phyloP scores from a whole-genome alignment of 2,329 filamentous ascomycete genomes.

The Elsinoe ampelina region DNA sequence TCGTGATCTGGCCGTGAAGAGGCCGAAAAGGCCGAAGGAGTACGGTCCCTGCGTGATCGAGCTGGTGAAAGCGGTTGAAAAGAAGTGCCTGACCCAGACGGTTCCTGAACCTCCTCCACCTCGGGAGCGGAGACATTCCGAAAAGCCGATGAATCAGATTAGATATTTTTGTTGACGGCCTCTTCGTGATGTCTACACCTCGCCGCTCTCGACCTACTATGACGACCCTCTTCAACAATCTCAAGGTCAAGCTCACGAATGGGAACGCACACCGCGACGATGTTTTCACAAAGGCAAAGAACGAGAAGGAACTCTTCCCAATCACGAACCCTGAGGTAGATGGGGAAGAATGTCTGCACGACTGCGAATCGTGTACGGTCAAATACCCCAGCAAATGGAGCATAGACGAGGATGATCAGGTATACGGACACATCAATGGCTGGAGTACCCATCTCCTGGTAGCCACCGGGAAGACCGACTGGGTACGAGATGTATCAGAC shows the following conservation, averaged over 20 bases:
- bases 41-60: not conserved
- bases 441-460: slow-evolving; percentile 88
- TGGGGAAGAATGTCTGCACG: slow-evolving; percentile 79
- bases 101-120: not conserved
- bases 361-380: slow-evolving; percentile 73
- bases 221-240: slow-evolving; percentile 20
- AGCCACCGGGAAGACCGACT: slow-evolving; percentile 92
- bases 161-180: slow-evolving; percentile 4
- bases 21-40: not conserved
- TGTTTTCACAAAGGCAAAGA: slow-evolving; percentile 40
- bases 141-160: slow-evolving; percentile 10
- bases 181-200: not conserved
- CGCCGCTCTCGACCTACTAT: slow-evolving; percentile 17
- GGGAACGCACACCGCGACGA: slow-evolving; percentile 20
- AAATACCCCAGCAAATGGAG: slow-evolving; percentile 65
- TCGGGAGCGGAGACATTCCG: slow-evolving; percentile 3
- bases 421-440: slow-evolving; percentile 78
- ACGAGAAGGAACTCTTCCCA: slow-evolving; percentile 55
- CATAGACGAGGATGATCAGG: slow-evolving; percentile 64
- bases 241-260: slow-evolving; percentile 21
- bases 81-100: not conserved
- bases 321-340: slow-evolving; percentile 66
- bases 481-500: slow-evolving; percentile 80
- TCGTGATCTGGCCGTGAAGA: not conserved
- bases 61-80: not conserved